A percentile compares a stretch with the other conserved stretches of the same genome.
Evolutionary conservation across 108 stramenopile genomes (phyloP).

Genomic region (Cyclotella cryptica): DNA sequence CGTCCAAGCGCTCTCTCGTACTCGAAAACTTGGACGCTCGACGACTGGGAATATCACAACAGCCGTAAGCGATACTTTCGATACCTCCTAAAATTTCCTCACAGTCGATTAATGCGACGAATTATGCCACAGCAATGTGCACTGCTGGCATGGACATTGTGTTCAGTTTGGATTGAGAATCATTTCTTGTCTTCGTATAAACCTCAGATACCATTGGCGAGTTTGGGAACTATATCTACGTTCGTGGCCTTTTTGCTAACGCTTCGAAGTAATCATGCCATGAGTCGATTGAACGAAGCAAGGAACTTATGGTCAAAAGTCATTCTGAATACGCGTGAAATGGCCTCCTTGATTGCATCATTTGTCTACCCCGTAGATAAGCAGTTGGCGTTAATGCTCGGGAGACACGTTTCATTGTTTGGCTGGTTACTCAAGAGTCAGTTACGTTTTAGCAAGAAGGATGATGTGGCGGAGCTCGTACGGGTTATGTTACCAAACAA

Average conservation of each 20-base stretch:
- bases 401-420: constrained; percentile 61
- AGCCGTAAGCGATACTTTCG: constrained; percentile 51
- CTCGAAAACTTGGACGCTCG: constrained; percentile 45
- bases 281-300: constrained; percentile 57
- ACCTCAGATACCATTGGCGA: constrained; percentile 39
- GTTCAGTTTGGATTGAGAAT: constrained; percentile 30
- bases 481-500: constrained; percentile 40
- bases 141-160: constrained; percentile 45
- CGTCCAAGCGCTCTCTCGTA: constrained; percentile 12
- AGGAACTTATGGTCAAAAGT: constrained; percentile 48
- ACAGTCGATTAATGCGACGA: constrained; percentile 40
- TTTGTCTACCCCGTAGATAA: constrained; percentile 50
- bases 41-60: constrained; percentile 62
- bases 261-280: constrained; percentile 64
- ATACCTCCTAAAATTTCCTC: constrained; percentile 36
- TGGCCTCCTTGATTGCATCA: constrained; percentile 49
- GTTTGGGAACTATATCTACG: constrained; percentile 56
- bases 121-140: constrained; percentile 47
- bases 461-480: constrained; percentile 41
- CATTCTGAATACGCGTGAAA: constrained; percentile 59
- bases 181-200: constrained; percentile 9
- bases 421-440: constrained; percentile 63
- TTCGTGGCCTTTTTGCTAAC: constrained; percentile 67
- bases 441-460: constrained; percentile 42
- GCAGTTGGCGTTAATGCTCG: constrained; percentile 41